Conservation (phyloP, 1,139 yeast genomes). For the Yamadazyma atlantica region DNA sequence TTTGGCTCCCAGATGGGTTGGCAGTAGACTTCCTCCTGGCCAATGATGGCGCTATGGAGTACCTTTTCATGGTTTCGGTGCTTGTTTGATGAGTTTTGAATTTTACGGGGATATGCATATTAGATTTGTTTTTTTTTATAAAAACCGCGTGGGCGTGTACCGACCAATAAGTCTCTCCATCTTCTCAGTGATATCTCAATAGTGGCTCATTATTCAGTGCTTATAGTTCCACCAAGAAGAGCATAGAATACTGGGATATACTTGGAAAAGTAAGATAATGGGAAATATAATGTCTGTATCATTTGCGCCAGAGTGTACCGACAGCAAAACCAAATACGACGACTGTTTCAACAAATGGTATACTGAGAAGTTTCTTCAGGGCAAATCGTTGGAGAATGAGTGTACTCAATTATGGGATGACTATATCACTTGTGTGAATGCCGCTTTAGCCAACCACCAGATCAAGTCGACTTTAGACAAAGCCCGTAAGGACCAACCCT, state of each 20-base stretch:
- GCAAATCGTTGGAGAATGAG: conserved; percentile 74
- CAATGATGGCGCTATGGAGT: conserved; percentile 41
- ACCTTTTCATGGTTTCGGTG: conserved; percentile 46
- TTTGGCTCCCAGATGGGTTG: conserved; percentile 10
- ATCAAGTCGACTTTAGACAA: conserved; percentile 85
- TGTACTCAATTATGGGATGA: conserved; percentile 88
- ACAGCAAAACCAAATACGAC: conserved; percentile 80
- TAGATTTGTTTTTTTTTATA: neutral
- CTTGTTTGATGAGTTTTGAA: neutral
- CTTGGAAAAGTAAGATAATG: too few species aligned
- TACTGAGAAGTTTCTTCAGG: conserved; percentile 80
- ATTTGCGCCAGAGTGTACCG: conserved; percentile 96
- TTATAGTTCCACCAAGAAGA: too few species aligned
- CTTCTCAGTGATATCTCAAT: too few species aligned
- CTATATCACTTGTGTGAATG: conserved; percentile 82
- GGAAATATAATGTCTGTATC: conserved; percentile 87
- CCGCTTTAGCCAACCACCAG: conserved; percentile 69
- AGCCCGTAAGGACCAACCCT: conserved; percentile 90
- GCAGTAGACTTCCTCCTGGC: conserved; percentile 37
- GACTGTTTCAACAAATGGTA: conserved; percentile 95
- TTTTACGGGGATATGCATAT: neutral
- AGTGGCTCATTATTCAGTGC: too few species aligned
- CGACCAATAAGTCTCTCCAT: neutral
- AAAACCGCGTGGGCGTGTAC: neutral
- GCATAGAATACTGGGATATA: too few species aligned